Evolutionary conservation across 148 eudicot genomes (phyloP).

Genomic region (Pharnaceum exiguum): DNA sequence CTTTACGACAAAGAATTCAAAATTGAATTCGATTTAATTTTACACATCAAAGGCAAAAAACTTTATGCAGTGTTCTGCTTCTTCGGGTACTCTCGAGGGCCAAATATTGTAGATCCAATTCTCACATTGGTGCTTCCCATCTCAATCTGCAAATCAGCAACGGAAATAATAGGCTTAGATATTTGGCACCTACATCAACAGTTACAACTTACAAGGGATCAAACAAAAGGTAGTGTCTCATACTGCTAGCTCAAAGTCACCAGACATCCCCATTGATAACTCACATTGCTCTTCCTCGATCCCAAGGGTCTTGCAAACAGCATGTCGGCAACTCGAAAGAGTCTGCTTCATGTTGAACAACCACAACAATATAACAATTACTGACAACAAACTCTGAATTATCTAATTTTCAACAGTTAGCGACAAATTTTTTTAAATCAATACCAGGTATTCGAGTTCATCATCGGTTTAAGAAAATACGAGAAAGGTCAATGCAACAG

Average conservation of each 20-base stretch:
- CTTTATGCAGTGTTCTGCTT: constrained; percentile 21
- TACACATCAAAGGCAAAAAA: background rate
- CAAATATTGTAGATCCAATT: constrained; percentile 92
- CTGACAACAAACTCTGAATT: background rate
- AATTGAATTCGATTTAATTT: background rate
- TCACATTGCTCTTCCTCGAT: constrained; percentile 65
- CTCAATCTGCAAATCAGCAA: constrained; percentile 60
- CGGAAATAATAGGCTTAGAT: background rate
- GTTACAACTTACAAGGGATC: background rate
- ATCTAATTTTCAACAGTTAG: background rate
- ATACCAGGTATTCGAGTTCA: background rate
- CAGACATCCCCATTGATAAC: constrained; percentile 98
- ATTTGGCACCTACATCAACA: background rate
- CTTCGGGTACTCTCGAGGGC: constrained; percentile 86
- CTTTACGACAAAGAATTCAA: background rate
- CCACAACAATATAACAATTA: background rate
- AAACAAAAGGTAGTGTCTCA: constrained; percentile 9
- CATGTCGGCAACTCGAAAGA: constrained; percentile 56
- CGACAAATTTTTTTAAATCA: background rate
- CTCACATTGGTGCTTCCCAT: constrained; percentile 93
- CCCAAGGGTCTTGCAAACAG: constrained; percentile 78
- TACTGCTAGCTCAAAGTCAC: constrained; percentile 94
- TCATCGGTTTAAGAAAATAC: background rate
- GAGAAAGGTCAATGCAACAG: background rate
- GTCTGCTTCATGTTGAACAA: constrained; percentile 36